Percentiles rank a stretch among this genome's conserved stretches.
Evolutionary conservation across 116 monocot genomes (phyloP).

Genomic region (Posidonia oceanica): DNA sequence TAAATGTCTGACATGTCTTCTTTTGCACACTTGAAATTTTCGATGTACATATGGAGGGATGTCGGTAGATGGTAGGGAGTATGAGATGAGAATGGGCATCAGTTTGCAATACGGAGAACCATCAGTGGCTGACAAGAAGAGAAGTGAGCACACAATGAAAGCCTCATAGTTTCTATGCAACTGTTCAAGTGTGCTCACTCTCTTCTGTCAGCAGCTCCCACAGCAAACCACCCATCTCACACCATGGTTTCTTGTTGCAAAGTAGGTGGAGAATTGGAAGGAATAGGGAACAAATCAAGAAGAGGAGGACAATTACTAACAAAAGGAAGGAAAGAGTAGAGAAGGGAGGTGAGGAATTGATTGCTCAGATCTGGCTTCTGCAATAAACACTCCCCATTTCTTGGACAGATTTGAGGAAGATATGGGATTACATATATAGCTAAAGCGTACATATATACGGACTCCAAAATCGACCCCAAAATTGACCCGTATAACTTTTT

Average conservation of each 20-base stretch:
- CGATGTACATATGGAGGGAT: background rate
- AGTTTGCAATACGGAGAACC: too few relatives aligned
- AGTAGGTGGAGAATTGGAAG: background rate
- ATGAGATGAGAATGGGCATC: background rate
- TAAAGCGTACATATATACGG: too few relatives aligned
- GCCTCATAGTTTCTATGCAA: conserved; percentile 6
- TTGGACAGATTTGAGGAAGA: too few relatives aligned
- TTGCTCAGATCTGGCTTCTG: too few relatives aligned
- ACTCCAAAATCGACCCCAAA: too few relatives aligned
- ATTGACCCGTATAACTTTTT: too few relatives aligned
- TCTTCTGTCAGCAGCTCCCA: conserved; percentile 11
- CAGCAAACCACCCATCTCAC: background rate
- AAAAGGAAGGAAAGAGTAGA: too few relatives aligned
- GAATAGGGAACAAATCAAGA: background rate
- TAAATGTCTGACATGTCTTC: background rate
- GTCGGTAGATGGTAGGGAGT: background rate
- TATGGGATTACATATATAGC: too few relatives aligned
- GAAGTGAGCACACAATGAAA: conserved; percentile 12
- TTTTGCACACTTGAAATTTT: background rate
- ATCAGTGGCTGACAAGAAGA: conserved; percentile 8
- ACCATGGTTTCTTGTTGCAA: background rate
- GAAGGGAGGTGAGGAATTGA: too few relatives aligned
- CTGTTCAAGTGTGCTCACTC: conserved; percentile 10
- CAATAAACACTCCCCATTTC: too few relatives aligned
- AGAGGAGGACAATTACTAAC: background rate